Evolutionary conservation across 805 yeast genomes (phyloP).

Genomic region (Saturnispora ahearnii): DNA sequence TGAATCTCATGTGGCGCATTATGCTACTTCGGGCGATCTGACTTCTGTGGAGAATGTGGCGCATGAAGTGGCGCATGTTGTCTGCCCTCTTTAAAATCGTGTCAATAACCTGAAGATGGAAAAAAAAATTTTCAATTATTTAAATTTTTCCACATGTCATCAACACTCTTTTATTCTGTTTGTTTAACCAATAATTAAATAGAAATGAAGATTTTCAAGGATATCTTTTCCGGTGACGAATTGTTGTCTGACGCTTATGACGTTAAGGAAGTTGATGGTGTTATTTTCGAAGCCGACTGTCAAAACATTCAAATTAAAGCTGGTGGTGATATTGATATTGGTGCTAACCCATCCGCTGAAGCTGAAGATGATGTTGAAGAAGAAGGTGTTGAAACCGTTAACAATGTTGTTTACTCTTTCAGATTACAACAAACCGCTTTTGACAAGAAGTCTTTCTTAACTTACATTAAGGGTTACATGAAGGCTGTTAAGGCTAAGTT

Average conservation of each 20-base stretch:
- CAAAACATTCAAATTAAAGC: constrained; percentile 75
- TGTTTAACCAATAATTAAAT: not conserved
- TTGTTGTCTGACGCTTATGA: constrained; percentile 96
- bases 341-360: constrained; percentile 99
- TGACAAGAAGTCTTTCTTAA: constrained; percentile 95
- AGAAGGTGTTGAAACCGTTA: constrained; percentile 82
- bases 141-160: constrained; percentile 8
- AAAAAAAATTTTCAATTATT: constrained; percentile 11
- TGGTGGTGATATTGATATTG: constrained; percentile 92
- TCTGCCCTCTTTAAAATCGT: constrained; percentile 1
- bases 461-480: constrained; percentile 99
- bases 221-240: constrained; percentile 92
- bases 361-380: constrained; percentile 78
- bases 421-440: constrained; percentile 92
- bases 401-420: constrained; percentile 98
- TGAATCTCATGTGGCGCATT: not conserved
- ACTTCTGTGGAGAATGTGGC: constrained; percentile 1
- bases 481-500: constrained; percentile 87
- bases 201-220: constrained; percentile 43
- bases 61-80: constrained; percentile 11
- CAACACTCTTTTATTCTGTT: not conserved
- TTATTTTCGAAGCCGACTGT: constrained; percentile 95
- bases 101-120: not conserved
- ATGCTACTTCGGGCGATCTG: not conserved
- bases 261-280: constrained; percentile 76